phyloP scores from a whole-genome alignment of 352 stramenopile genomes.

The Globisporangium recalcitrans region DNA sequence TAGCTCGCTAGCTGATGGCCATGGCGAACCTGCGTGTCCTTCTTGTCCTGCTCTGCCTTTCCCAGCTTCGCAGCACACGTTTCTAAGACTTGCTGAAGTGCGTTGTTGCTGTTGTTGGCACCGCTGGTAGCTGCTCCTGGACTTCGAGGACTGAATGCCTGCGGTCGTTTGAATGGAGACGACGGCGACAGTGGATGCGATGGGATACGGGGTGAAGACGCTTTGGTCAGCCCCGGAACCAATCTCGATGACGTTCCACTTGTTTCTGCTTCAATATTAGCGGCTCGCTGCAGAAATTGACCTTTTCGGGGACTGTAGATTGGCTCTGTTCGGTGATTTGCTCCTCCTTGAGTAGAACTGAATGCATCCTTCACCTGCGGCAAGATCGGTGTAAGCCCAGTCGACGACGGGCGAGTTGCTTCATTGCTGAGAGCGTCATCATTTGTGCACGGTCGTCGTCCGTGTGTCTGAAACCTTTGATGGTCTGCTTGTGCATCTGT shows the following conservation, averaged over 20 bases:
- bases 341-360: background rate
- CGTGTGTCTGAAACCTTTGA: conserved; percentile 24
- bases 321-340: background rate
- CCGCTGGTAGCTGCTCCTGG: background rate
- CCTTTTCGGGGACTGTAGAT: background rate
- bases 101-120: background rate
- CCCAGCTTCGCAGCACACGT: conserved; percentile 29
- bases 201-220: background rate
- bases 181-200: conserved; percentile 4
- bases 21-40: conserved; percentile 38
- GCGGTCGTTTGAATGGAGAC: background rate
- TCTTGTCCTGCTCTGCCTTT: conserved; percentile 48
- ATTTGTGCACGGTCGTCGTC: background rate
- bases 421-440: background rate
- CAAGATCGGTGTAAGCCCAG: background rate
- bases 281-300: background rate
- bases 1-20: conserved; percentile 63
- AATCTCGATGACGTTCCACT: background rate
- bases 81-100: conserved; percentile 21
- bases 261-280: background rate
- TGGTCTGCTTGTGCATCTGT: conserved; percentile 42
- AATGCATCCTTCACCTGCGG: conserved; percentile 3
- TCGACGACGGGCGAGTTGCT: background rate
- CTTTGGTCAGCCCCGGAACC: background rate
- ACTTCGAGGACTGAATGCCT: background rate